Evolutionary conservation across 177 flowering plant genomes (phyloP).

Genomic region (Telopea speciosissima): DNA sequence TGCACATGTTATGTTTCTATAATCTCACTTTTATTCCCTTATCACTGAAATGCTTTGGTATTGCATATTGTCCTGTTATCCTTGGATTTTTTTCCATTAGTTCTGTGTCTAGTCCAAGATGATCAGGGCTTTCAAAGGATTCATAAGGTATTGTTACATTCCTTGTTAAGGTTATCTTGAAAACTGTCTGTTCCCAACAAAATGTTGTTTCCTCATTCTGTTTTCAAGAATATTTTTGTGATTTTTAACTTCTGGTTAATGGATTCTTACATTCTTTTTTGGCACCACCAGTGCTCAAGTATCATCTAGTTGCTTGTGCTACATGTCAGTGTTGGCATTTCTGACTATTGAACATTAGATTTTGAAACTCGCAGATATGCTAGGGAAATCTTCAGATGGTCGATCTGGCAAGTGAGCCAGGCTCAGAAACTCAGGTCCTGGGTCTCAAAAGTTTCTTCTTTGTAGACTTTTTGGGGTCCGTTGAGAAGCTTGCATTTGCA

Average conservation of each 20-base stretch:
- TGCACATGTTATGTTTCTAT: too few relatives aligned
- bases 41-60: too few relatives aligned
- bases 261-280: neutral
- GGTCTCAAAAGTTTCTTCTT: slow-evolving; percentile 36
- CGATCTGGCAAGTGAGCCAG: slow-evolving; percentile 75
- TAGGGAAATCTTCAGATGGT: slow-evolving; percentile 69
- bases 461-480: slow-evolving; percentile 22
- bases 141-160: neutral
- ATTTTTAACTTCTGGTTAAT: neutral
- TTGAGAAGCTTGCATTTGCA: slow-evolving; percentile 36
- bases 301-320: slow-evolving; percentile 24
- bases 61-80: too few relatives aligned
- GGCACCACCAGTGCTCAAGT: slow-evolving; percentile 17
- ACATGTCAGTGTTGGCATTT: slow-evolving; percentile 24
- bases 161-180: neutral
- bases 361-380: slow-evolving; percentile 76
- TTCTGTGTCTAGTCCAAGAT: neutral
- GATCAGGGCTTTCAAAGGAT: neutral
- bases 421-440: slow-evolving; percentile 58
- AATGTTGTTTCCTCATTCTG: neutral
- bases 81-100: too few relatives aligned
- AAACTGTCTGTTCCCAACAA: neutral
- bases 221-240: neutral
- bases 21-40: too few relatives aligned
- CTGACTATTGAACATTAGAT: slow-evolving; percentile 59